Evolutionary conservation across 2,329 filamentous ascomycete genomes (phyloP).

Genomic region (Botrytis pseudocinerea): DNA sequence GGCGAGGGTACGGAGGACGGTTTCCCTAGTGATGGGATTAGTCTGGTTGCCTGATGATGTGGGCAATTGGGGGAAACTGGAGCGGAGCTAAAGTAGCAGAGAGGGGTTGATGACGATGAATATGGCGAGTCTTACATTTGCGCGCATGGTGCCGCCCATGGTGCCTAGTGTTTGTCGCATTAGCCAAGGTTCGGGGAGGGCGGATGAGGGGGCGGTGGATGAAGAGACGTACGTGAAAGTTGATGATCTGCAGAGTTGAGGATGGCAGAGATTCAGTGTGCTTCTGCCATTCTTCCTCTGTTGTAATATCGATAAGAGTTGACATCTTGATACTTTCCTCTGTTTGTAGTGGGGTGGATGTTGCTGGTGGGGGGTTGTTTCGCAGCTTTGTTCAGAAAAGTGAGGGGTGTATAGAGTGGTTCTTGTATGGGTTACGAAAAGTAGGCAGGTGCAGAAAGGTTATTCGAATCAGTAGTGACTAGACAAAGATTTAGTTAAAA

Average conservation of each 20-base stretch:
- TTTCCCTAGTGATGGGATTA: constrained; percentile 67
- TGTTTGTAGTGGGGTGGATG: constrained; percentile 15
- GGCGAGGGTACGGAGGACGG: constrained; percentile 81
- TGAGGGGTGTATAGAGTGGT: background rate
- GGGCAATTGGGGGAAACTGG: constrained; percentile 79
- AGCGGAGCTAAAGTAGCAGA: constrained; percentile 80
- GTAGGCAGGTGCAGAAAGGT: background rate
- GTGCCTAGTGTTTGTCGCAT: constrained; percentile 50
- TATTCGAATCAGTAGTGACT: background rate
- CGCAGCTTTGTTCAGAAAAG: background rate
- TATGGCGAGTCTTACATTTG: constrained; percentile 23
- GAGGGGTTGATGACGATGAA: background rate
- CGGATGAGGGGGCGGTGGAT: background rate
- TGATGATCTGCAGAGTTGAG: constrained; percentile 76
- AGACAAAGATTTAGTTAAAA: background rate
- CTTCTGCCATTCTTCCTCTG: constrained; percentile 70
- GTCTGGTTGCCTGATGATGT: constrained; percentile 48
- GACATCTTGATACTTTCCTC: constrained; percentile 58
- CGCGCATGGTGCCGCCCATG: constrained; percentile 79
- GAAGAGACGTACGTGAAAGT: constrained; percentile 65
- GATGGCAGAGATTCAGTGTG: constrained; percentile 66
- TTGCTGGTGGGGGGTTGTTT: constrained; percentile 16
- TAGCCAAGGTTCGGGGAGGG: background rate
- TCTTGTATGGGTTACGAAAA: background rate
- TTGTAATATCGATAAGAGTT: constrained; percentile 73